Evolutionary conservation across 2,329 filamentous ascomycete species (phyloP), one percentile per base, ranked within the genome.

Genomic region (Cordyceps fumosorosea): DNA sequence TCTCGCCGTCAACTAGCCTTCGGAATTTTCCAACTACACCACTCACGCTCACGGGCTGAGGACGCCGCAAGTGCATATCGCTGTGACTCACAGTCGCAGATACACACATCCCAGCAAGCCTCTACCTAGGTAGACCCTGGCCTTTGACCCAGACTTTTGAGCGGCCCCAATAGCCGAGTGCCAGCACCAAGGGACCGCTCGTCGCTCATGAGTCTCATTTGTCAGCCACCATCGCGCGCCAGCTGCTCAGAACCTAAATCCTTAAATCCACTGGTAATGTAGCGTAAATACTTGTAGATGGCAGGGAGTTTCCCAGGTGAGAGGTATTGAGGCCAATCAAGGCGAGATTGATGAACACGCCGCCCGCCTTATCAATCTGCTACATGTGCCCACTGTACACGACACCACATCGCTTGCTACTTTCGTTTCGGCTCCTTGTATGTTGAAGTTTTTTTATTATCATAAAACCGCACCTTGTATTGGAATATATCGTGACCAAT

Each of bases 71-170:
- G 57, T 44, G 40, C 18, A 44, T 16, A 45, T 60, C 37, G 48
- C 26, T 26, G 57, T 60, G 57, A 60, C 37, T 60, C 57, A 60
- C 57, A 45, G 26, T 60, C 57, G 53, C 57, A 45, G 40, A 29
- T 51, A 29, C 24, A 11, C 18, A 47, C 34, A 18, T 7, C 32
- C 7, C 12, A 11, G 32, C 56, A 52, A 16, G n/a, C 18, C 26
- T 34, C 1, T 12, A 11, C 47, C 50, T 52, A 14, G 3, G n/a
- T 5, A 12, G 26, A 22, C n/a, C 44, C 45, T 24, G 45, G 20
- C 45, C 4, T 18, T 14, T 11, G 44, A 22, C 50, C n/a, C 26
- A 52, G 26, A n/a, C 18, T 6, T 24, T 7, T 29, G 29, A 55
- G 40, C 26, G n/a, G 56, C 20, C n/a, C 42, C 26, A 48, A 14